Conservation (phyloP, 2,329 filamentous ascomycete species). For the Fusarium nisikadoi region DNA sequence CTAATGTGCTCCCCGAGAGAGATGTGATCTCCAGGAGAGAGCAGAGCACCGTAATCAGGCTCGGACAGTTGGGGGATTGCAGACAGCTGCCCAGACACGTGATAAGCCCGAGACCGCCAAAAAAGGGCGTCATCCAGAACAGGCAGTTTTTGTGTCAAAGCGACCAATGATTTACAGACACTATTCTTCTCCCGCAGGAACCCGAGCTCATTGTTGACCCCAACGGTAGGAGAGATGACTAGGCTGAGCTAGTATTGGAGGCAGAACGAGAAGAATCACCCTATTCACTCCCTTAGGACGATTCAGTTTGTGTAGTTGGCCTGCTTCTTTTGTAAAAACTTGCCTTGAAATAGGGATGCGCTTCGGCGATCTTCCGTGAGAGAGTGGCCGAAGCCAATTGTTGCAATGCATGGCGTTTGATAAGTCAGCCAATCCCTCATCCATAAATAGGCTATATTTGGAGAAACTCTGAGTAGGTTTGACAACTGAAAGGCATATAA, state of each 20-base stretch:
- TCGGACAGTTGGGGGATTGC: constrained; percentile 29
- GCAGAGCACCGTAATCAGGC: constrained; percentile 8
- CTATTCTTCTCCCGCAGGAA: constrained; percentile 35
- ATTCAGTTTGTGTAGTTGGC: constrained; percentile 8
- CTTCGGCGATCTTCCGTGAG: constrained; percentile 29
- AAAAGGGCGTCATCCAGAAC: constrained; percentile 38
- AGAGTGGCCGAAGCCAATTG: not conserved
- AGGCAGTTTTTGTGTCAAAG: constrained; percentile 37
- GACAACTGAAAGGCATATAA: not conserved
- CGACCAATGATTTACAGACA: constrained; percentile 33
- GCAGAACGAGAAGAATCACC: not conserved
- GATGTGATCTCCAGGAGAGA: constrained; percentile 31
- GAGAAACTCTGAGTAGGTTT: not conserved
- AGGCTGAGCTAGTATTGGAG: constrained; percentile 6
- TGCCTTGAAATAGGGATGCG: constrained; percentile 4
- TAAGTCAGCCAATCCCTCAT: not conserved
- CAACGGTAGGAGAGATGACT: constrained; percentile 19
- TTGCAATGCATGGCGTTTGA: not conserved
- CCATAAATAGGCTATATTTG: not conserved
- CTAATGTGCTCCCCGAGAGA: constrained; percentile 40
- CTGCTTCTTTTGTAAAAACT: constrained; percentile 26
- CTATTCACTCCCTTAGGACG: not conserved
- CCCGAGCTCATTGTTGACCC: constrained; percentile 37
- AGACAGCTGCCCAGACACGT: constrained; percentile 35
- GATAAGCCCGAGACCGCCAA: constrained; percentile 41